Percentiles rank a stretch among this genome's conserved stretches.
These are phyloP conservation scores for Penicillium longicatenatum DNA, from an alignment of 495 filamentous ascomycete species.

Conservation along the genomic window DNA sequence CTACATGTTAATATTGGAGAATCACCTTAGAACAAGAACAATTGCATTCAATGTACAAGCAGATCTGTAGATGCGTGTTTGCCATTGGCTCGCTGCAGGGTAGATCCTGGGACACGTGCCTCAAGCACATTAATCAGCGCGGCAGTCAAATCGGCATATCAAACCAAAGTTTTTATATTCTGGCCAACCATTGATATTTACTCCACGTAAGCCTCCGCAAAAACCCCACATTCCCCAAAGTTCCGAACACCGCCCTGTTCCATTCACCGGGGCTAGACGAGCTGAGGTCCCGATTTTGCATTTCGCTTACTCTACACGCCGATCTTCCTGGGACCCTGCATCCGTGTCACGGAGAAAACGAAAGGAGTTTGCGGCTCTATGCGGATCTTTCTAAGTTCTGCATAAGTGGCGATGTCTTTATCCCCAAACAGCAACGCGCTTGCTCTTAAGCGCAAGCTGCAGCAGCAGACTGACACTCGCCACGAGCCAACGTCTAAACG, in stretches of 20 bases:
- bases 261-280: conserved; percentile 8
- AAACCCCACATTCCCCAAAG: conserved; percentile 15
- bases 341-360: not conserved
- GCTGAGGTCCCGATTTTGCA: not conserved
- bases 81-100: not conserved
- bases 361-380: not conserved
- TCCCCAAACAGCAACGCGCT: conserved; percentile 19
- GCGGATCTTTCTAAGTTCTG: conserved; percentile 5
- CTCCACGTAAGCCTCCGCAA: conserved; percentile 42
- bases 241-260: conserved; percentile 38
- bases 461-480: conserved; percentile 25
- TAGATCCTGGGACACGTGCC: not conserved
- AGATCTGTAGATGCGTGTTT: too few relatives aligned
- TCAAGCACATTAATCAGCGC: not conserved
- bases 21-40: too few relatives aligned
- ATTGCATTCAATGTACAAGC: too few relatives aligned
- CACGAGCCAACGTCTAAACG: conserved; percentile 26
- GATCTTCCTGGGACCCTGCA: not conserved
- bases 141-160: not conserved
- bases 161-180: not conserved
- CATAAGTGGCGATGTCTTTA: conserved; percentile 24
- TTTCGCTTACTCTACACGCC: not conserved
- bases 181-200: not conserved
- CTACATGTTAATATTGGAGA: not conserved
- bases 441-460: conserved; percentile 34